These are phyloP conservation scores for Cyberlindnera maritima DNA, from an alignment of 805 yeast genomes.

Conservation along the genomic window DNA sequence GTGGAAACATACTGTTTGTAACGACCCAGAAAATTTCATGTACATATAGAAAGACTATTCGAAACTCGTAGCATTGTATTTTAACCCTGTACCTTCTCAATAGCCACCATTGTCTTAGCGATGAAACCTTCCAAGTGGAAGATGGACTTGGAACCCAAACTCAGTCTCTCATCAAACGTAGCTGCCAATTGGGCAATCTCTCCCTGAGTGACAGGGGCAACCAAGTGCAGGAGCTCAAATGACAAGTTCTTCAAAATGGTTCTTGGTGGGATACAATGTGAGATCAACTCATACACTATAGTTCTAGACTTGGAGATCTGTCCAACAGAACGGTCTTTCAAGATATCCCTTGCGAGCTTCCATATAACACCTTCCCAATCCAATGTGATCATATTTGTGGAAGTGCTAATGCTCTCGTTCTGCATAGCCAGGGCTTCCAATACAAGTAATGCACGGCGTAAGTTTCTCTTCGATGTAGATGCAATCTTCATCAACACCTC, in stretches of 20 bases:
- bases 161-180: conserved; percentile 77
- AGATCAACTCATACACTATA: conserved; percentile 73
- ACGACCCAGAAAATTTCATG: conserved; percentile 4
- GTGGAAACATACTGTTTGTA: neutral
- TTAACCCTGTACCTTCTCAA: conserved; percentile 40
- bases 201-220: conserved; percentile 33
- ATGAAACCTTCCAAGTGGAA: conserved; percentile 94
- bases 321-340: conserved; percentile 62
- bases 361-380: conserved; percentile 90
- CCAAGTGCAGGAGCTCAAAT: conserved; percentile 40
- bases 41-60: conserved; percentile 5
- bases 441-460: conserved; percentile 73
- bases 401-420: conserved; percentile 46
- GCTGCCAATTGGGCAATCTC: conserved; percentile 60
- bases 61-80: neutral
- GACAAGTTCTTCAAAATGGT: conserved; percentile 66
- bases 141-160: conserved; percentile 83
- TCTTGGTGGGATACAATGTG: conserved; percentile 92
- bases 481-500: conserved; percentile 53
- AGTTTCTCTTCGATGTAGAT: conserved; percentile 57
- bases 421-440: conserved; percentile 81
- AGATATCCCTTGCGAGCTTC: conserved; percentile 58
- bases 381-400: conserved; percentile 58
- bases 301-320: conserved; percentile 55
- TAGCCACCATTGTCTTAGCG: conserved; percentile 79